phyloP scores from a whole-genome alignment of 2,329 filamentous ascomycete genomes.

The Penicillium sp. region DNA sequence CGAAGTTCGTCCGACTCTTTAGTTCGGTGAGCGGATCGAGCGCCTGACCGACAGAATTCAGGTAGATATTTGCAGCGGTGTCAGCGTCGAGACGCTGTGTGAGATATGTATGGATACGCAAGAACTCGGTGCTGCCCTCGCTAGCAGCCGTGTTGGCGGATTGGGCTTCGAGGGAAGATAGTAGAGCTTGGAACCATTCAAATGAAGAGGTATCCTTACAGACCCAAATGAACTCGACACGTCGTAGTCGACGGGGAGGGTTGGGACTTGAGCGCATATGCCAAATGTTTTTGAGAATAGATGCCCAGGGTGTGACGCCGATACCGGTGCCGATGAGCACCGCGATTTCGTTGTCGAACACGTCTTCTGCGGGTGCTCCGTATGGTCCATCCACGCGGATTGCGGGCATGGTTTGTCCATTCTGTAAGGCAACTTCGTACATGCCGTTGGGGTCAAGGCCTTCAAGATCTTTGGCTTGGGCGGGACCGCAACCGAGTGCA shows the following conservation, averaged over 20 bases:
- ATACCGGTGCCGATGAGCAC: slow-evolving; percentile 80
- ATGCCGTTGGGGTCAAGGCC: slow-evolving; percentile 89
- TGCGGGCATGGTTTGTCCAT: slow-evolving; percentile 86
- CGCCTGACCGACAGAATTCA: slow-evolving; percentile 87
- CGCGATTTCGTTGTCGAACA: slow-evolving; percentile 86
- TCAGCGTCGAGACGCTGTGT: slow-evolving; percentile 91
- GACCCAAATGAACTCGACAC: slow-evolving; percentile 99
- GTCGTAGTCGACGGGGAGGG: slow-evolving; percentile 80
- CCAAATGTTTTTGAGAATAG: slow-evolving; percentile 96
- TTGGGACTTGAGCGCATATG: slow-evolving; percentile 88
- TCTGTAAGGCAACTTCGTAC: slow-evolving; percentile 95
- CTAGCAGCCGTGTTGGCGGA: slow-evolving; percentile 68
- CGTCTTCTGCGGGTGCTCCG: slow-evolving; percentile 93
- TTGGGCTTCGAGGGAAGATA: slow-evolving; percentile 87
- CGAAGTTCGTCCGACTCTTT: slow-evolving; percentile 87
- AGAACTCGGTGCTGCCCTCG: slow-evolving; percentile 65
- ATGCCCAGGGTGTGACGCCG: slow-evolving; percentile 82
- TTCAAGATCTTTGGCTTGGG: slow-evolving; percentile 87
- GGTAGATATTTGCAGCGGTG: slow-evolving; percentile 91
- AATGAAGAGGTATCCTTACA: slow-evolving; percentile 95
- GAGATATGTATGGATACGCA: slow-evolving; percentile 96
- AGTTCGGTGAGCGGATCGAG: slow-evolving; percentile 91
- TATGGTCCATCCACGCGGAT: slow-evolving; percentile 94
- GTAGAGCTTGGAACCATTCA: slow-evolving; percentile 96
- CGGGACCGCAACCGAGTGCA: slow-evolving; percentile 83